phyloP scores from a whole-genome alignment of 257 asterid genomes.

The Solanum habrochaites region DNA sequence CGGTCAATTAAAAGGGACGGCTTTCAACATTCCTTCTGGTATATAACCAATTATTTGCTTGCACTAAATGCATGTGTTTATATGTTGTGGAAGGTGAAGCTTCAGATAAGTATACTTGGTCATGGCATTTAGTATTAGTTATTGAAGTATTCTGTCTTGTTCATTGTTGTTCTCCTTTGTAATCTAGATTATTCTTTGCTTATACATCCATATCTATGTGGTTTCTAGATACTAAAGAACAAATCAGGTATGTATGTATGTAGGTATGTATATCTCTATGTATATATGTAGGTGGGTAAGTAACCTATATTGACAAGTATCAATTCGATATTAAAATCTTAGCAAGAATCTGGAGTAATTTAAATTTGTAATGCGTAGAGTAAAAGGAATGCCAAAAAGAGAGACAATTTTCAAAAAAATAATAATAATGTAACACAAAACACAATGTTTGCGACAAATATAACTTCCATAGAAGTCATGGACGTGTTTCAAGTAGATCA shows the following conservation, averaged over 20 bases:
- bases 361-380: neutral
- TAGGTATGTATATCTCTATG: no score
- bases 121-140: no score
- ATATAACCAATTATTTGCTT: neutral
- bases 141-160: no score
- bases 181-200: no score
- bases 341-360: neutral
- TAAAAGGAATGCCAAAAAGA: no score
- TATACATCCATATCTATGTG: no score
- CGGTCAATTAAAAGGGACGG: neutral
- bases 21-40: neutral
- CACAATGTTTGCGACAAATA: neutral
- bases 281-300: no score
- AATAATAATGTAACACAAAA: neutral
- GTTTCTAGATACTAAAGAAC: no score
- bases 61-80: neutral
- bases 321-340: neutral
- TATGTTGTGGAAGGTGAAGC: no score
- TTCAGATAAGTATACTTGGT: no score
- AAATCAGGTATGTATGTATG: no score
- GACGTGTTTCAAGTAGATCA: neutral
- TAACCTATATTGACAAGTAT: neutral
- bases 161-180: no score
- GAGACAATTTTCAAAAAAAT: neutral
- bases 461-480: neutral